Percentiles rank a stretch among this genome's conserved stretches.
Evolutionary conservation across 2,329 filamentous ascomycete genomes (phyloP).

Genomic region (Calonectria crousiana): DNA sequence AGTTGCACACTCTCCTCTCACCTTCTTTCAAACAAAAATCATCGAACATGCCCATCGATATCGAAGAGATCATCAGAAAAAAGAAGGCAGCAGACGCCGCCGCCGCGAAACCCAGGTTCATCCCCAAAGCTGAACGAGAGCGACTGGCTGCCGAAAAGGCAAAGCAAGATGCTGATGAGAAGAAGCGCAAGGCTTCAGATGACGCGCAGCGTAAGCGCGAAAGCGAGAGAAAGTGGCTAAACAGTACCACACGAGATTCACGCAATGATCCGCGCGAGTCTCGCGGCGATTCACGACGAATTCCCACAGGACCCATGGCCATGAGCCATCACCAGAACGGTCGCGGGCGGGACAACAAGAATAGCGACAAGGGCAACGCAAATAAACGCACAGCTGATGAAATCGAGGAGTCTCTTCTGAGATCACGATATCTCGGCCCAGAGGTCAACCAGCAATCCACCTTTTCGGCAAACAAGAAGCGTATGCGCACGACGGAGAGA

Average conservation of each 20-base stretch:
- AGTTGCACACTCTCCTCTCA: neutral
- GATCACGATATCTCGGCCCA: conserved; percentile 90
- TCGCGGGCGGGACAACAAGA: conserved; percentile 51
- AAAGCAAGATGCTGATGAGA: conserved; percentile 74
- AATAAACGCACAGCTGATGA: conserved; percentile 65
- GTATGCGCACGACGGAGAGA: conserved; percentile 90
- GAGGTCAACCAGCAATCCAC: conserved; percentile 85
- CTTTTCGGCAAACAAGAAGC: conserved; percentile 96
- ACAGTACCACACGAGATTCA: conserved; percentile 43
- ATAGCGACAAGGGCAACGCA: conserved; percentile 50
- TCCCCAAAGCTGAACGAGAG: conserved; percentile 87
- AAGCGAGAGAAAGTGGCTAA: conserved; percentile 62
- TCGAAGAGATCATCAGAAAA: conserved; percentile 87
- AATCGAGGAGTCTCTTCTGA: conserved; percentile 79
- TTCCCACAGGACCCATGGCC: conserved; percentile 80
- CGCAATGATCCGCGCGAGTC: conserved; percentile 43
- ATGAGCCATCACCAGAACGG: conserved; percentile 65
- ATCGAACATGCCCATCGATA: conserved; percentile 68
- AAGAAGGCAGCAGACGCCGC: conserved; percentile 89
- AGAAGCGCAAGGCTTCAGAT: conserved; percentile 60
- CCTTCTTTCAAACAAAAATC: neutral
- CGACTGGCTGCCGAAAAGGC: conserved; percentile 83
- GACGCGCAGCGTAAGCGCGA: conserved; percentile 80
- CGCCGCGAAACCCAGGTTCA: conserved; percentile 87
- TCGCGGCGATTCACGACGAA: conserved; percentile 40